Evolutionary conservation across 441 rosid genomes (phyloP), one percentile per base, ranked within the genome.

Genomic region (Pelargonium myrrhifolium): DNA sequence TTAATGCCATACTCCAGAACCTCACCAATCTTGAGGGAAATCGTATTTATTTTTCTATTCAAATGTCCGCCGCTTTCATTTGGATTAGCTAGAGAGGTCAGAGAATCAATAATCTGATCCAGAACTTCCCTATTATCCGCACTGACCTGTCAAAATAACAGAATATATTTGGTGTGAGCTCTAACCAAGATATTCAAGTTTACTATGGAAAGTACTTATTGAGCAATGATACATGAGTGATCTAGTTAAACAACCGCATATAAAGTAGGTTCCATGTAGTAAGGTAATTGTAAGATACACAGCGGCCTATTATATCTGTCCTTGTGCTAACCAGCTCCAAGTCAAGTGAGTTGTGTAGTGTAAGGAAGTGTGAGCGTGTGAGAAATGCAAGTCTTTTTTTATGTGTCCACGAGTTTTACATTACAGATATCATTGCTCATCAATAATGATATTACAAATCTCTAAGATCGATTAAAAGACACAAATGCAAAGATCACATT

Each of bases 41-140:
- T 82, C 68, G 71, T 80, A 68, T 84, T 80, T 67, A 74, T 59
- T 77, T 77, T 81, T 64, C 49, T 76, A 58, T 59, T 70, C 45
- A 70, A 62, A 62, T 58, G 43, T 59, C 72, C 69, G 61, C 80
- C 63, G 63, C 73, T 81, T 71, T 81, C 86, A 53, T 77, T 78
- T 56, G 81, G 74, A 71, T 91, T 89, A 67, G 97, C 93, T 43
- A 91, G 79, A 73, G 82, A 89, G 66, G 86, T 89, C 68, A 93
- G 79, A 64, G 95, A 85, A 82, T 93, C 96, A 59, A 93, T 83
- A 42, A 93, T 90, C 76, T 86, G 90, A 84, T 93, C 90, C 76
- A 93, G 78, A 70, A 87, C 86, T 68, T 45, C 86, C 78, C 66
- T 81, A 76, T 86, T 86, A 77, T 93, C 88, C 21, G 99, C 97